Conservation (phyloP, 2,329 filamentous ascomycete species). For the Xylaria sp. region DNA sequence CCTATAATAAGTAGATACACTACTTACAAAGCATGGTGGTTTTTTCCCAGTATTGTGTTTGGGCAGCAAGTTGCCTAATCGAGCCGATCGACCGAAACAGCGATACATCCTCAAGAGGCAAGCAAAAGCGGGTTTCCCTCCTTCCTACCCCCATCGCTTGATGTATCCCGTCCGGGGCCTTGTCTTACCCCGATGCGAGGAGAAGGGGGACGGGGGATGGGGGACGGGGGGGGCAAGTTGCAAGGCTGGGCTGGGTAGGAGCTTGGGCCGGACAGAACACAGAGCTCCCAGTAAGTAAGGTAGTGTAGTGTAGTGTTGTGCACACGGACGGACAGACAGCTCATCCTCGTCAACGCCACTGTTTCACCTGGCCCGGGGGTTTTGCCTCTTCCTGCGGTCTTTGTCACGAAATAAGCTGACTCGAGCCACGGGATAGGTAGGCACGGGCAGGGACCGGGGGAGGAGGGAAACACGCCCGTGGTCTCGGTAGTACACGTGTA, state of each 20-base stretch:
- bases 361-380: constrained; percentile 20
- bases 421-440: constrained; percentile 10
- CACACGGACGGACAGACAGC: background rate
- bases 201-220: background rate
- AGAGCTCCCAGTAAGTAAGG: background rate
- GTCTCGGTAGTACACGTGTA: constrained; percentile 4
- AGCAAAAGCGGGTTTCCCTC: background rate
- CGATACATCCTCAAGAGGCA: background rate
- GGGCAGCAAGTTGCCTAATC: constrained; percentile 5
- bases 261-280: too few species aligned
- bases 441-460: background rate
- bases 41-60: too few species aligned
- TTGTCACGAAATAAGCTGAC: constrained; percentile 20
- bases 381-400: constrained; percentile 3
- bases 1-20: background rate
- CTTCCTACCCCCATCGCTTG: background rate
- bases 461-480: background rate
- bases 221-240: too few species aligned
- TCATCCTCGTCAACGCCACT: constrained; percentile 18
- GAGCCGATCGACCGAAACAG: constrained; percentile 13
- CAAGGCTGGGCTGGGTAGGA: too few species aligned
- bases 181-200: background rate
- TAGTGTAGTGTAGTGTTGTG: too few species aligned
- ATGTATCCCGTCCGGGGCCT: background rate
- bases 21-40: too few species aligned